These are phyloP conservation scores for Mastigamoeba balamuthi DNA, from an alignment of 78 protist species.

Conservation along the genomic window DNA sequence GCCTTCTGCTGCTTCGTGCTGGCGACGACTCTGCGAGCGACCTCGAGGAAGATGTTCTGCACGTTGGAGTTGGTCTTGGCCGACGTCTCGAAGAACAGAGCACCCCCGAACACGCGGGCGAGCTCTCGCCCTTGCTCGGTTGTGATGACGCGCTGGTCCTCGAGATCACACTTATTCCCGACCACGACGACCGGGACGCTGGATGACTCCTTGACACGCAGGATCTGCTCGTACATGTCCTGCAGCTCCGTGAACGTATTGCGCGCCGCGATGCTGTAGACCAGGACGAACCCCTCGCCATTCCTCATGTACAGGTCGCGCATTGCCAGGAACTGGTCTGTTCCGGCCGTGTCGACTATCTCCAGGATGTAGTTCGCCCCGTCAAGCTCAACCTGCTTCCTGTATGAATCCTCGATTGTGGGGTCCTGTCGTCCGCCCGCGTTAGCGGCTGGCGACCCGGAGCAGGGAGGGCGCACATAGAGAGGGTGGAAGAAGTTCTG, in stretches of 20 bases:
- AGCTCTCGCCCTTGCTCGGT: not conserved
- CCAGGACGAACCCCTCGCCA: constrained; percentile 63
- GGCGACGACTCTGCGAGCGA: too few relatives aligned
- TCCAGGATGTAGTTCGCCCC: not conserved
- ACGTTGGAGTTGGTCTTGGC: not conserved
- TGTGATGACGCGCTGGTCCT: not conserved
- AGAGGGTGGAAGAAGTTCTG: not conserved
- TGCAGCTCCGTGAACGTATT: constrained; percentile 26
- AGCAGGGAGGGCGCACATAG: not conserved
- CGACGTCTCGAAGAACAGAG: not conserved
- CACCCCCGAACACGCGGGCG: not conserved
- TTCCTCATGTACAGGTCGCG: constrained; percentile 42
- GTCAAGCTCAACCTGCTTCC: not conserved
- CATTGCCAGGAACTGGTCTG: constrained; percentile 49
- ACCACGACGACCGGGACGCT: constrained; percentile 20
- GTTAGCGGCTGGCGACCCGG: not conserved
- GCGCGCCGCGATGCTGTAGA: constrained; percentile 28
- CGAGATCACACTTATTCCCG: constrained; percentile 36
- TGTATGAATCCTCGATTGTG: not conserved
- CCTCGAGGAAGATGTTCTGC: not conserved
- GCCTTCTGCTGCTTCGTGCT: too few relatives aligned
- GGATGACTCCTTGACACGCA: constrained; percentile 28
- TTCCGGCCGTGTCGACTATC: constrained; percentile 67
- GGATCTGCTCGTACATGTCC: constrained; percentile 33
- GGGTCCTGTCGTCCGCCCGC: not conserved